These are phyloP conservation scores for Fusarium piperis DNA, from an alignment of 2,329 filamentous ascomycete genomes.

Conservation along the genomic window DNA sequence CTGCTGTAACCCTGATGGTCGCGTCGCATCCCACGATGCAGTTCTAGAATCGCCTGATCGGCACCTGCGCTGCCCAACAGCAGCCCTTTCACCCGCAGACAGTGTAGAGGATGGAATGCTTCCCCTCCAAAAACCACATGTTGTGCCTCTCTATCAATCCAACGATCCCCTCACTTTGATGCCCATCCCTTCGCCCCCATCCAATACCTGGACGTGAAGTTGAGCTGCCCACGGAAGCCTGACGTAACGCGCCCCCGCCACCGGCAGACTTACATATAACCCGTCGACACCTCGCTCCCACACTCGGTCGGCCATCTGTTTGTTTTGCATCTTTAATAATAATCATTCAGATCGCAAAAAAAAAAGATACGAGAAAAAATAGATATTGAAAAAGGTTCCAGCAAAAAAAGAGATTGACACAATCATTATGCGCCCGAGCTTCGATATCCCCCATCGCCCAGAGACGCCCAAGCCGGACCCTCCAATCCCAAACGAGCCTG, in stretches of 20 bases:
- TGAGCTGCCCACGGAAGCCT: conserved; percentile 9
- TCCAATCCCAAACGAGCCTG: conserved; percentile 45
- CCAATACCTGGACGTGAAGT: background rate
- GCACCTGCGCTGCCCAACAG: conserved; percentile 9
- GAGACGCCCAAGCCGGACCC: conserved; percentile 46
- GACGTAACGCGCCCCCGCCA: conserved; percentile 34
- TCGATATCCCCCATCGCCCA: conserved; percentile 38
- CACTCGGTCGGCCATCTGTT: background rate
- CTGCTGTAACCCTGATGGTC: conserved; percentile 26
- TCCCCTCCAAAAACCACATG: conserved; percentile 21
- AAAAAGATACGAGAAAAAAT: background rate
- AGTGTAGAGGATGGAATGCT: conserved; percentile 17
- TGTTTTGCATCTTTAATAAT: background rate
- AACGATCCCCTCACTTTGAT: conserved; percentile 20
- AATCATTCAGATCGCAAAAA: background rate
- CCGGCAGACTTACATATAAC: conserved; percentile 16
- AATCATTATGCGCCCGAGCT: conserved; percentile 15
- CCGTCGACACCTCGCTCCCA: conserved; percentile 10
- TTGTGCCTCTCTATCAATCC: conserved; percentile 4
- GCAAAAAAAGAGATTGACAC: background rate
- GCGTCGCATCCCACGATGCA: conserved; percentile 16
- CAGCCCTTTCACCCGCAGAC: background rate
- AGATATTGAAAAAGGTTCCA: background rate
- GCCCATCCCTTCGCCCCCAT: background rate
- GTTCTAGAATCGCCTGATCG: conserved; percentile 33